Evolutionary conservation across 176 grass and related monocot species (phyloP).

Genomic region (Dendrocalamus sinicus): DNA sequence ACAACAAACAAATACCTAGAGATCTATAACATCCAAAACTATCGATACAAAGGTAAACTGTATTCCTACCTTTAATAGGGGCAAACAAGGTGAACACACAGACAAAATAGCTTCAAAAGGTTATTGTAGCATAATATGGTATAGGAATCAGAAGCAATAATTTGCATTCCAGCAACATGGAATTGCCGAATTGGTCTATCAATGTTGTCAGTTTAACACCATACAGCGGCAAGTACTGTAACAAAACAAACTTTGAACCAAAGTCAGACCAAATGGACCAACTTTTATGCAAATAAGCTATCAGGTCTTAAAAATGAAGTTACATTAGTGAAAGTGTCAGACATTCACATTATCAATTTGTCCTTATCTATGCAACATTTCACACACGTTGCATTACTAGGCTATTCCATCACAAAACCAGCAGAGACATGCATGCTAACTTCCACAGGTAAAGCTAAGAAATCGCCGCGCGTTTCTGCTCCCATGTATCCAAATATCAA

Average conservation of each 20-base stretch:
- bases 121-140: neutral
- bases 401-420: neutral
- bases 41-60: neutral
- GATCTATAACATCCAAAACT: neutral
- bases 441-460: neutral
- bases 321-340: neutral
- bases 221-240: neutral
- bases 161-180: neutral
- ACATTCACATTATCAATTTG: neutral
- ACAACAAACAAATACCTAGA: neutral
- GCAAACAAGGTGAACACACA: neutral
- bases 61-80: neutral
- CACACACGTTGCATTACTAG: neutral
- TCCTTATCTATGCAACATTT: neutral
- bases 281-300: neutral
- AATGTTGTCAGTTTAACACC: neutral
- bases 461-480: neutral
- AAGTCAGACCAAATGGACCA: neutral
- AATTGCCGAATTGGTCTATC: neutral
- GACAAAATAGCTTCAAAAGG: neutral
- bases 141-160: neutral
- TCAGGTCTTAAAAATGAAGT: neutral
- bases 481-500: neutral
- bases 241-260: neutral
- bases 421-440: neutral